Percentiles rank a stretch among this genome's conserved stretches.
These are phyloP conservation scores for Podospora anserina DNA, from an alignment of 495 filamentous ascomycete genomes.

Conservation along the genomic window DNA sequence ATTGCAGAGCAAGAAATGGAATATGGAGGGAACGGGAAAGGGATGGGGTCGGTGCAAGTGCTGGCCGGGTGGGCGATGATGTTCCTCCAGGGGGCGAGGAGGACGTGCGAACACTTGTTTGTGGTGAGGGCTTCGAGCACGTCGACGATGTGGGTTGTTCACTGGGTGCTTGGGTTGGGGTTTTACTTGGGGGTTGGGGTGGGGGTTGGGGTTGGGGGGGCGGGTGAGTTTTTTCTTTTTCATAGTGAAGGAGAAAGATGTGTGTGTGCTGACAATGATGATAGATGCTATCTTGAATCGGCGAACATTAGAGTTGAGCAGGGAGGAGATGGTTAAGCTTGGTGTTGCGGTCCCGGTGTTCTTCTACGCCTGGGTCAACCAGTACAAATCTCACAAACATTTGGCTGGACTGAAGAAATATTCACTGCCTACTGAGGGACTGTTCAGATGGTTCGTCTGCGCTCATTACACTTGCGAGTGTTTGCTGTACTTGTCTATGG, in stretches of 20 bases:
- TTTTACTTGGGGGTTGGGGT: slow-evolving; percentile 74
- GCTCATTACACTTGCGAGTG: slow-evolving; percentile 95
- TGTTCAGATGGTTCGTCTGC: slow-evolving; percentile 68
- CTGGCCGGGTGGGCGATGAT: slow-evolving; percentile 67
- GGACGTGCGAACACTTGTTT: slow-evolving; percentile 66
- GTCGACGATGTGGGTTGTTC: slow-evolving; percentile 75
- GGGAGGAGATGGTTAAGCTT: slow-evolving; percentile 54
- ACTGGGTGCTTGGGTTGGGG: slow-evolving; percentile 72
- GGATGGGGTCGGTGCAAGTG: slow-evolving; percentile 65
- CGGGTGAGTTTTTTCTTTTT: slow-evolving; percentile 51
- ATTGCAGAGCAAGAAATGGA: slow-evolving; percentile 38
- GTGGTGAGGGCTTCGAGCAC: slow-evolving; percentile 58
- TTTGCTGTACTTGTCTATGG: slow-evolving; percentile 74
- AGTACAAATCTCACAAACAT: slow-evolving; percentile 78
- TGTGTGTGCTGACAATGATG: slow-evolving; percentile 5
- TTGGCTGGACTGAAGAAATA: slow-evolving; percentile 81
- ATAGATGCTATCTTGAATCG: slow-evolving; percentile 29
- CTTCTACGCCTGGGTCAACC: slow-evolving; percentile 68
- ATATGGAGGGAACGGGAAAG: slow-evolving; percentile 9
- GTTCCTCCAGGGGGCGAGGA: slow-evolving; percentile 66
- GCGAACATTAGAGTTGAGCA: slow-evolving; percentile 34
- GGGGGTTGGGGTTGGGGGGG: slow-evolving; percentile 83
- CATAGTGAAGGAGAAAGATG: background rate
- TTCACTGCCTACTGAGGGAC: slow-evolving; percentile 62
- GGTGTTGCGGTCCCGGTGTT: slow-evolving; percentile 63